Evolutionary conservation across 2,329 filamentous ascomycete genomes (phyloP).

Genomic region (Calonectria honghensis): DNA sequence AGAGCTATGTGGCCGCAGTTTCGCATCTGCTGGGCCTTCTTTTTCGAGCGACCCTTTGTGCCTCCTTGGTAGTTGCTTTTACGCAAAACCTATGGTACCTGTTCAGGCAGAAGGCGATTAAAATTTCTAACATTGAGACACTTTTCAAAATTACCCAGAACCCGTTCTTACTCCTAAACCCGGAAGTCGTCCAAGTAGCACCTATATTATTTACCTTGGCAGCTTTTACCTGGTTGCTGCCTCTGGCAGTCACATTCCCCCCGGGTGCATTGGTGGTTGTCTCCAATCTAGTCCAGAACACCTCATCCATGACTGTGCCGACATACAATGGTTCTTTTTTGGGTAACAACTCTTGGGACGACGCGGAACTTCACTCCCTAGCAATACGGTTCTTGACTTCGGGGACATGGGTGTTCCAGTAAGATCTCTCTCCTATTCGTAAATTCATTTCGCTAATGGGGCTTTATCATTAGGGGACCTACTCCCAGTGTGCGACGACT

Average conservation of each 20-base stretch:
- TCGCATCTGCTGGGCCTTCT: neutral
- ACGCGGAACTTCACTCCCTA: neutral
- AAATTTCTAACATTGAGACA: constrained; percentile 1
- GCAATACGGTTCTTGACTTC: neutral
- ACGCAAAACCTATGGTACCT: constrained; percentile 1
- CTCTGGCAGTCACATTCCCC: neutral
- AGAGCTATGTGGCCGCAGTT: neutral
- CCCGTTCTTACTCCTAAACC: neutral
- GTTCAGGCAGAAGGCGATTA: neutral
- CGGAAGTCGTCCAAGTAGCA: neutral
- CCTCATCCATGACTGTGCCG: neutral
- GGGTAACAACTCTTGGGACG: neutral
- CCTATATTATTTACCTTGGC: neutral
- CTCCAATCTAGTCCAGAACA: constrained; percentile 5
- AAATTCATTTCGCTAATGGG: neutral
- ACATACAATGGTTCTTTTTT: neutral
- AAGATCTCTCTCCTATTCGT: neutral
- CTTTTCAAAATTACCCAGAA: constrained; percentile 16
- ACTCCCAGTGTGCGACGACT: neutral
- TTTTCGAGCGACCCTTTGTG: neutral
- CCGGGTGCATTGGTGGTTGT: neutral
- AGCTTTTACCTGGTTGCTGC: constrained; percentile 4
- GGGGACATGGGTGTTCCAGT: neutral
- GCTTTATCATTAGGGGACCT: neutral
- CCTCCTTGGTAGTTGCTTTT: neutral